These are phyloP conservation scores for Linnemannia schmuckeri DNA, from an alignment of 192 early-diverging fungal species.

Conservation along the genomic window DNA sequence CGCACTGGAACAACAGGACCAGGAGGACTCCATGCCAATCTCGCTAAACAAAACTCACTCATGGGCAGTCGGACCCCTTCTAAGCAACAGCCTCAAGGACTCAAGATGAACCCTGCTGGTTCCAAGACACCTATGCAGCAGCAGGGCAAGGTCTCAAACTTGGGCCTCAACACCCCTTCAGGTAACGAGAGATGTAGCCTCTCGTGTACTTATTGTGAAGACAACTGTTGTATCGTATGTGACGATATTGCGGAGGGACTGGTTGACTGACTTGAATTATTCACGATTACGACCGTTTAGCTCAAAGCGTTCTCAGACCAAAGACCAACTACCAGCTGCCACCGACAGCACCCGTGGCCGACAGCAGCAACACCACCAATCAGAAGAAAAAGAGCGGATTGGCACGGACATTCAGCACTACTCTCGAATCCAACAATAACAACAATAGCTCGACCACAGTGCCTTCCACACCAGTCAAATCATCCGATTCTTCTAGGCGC, in stretches of 20 bases:
- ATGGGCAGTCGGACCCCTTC: constrained; percentile 14
- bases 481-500: constrained; percentile 14
- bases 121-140: constrained; percentile 12
- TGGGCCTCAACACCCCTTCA: constrained; percentile 19
- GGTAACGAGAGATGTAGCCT: constrained; percentile 6
- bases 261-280: not conserved
- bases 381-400: constrained; percentile 19
- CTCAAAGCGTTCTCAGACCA: constrained; percentile 25
- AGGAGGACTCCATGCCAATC: constrained; percentile 6
- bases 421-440: constrained; percentile 18
- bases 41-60: constrained; percentile 19
- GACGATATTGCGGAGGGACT: not conserved
- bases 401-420: constrained; percentile 38
- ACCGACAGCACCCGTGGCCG: constrained; percentile 2
- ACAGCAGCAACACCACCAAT: not conserved
- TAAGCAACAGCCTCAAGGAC: not conserved
- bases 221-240: not conserved
- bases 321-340: constrained; percentile 44
- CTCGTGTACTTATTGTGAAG: not conserved
- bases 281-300: constrained; percentile 4
- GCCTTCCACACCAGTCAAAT: not conserved
- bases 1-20: not conserved
- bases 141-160: constrained; percentile 11
- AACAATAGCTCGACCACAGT: not conserved
- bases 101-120: constrained; percentile 11